Evolutionary conservation across 805 yeast genomes (phyloP).

Genomic region (Zygotorulaspora danielsina): DNA sequence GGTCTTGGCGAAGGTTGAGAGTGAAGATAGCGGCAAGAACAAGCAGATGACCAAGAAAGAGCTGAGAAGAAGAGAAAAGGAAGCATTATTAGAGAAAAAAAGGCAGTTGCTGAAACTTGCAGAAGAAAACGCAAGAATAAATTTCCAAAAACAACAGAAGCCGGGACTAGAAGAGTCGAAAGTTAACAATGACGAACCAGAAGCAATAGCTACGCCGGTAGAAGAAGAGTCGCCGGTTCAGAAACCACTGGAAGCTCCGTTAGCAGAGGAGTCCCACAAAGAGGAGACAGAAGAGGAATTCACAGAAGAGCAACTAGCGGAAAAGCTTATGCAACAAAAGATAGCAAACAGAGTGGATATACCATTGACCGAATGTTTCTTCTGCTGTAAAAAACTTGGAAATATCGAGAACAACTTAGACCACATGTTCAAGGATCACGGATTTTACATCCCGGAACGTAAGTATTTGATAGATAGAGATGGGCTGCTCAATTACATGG

Average conservation of each 20-base stretch:
- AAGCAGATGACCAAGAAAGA: constrained; percentile 42
- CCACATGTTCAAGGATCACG: constrained; percentile 78
- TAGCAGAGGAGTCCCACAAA: constrained; percentile 5
- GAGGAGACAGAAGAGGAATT: constrained; percentile 30
- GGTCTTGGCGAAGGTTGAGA: constrained; percentile 23
- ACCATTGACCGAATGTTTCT: constrained; percentile 50
- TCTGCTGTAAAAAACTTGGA: constrained; percentile 51
- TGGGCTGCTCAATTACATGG: constrained; percentile 74
- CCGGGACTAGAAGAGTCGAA: too few species aligned
- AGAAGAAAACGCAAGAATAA: constrained; percentile 37
- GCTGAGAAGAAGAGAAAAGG: constrained; percentile 41
- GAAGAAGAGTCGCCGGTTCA: constrained; percentile 6
- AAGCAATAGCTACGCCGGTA: constrained; percentile 8
- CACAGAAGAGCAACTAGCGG: constrained; percentile 39
- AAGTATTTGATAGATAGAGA: constrained; percentile 61
- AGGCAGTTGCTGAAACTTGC: constrained; percentile 40
- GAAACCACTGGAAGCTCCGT: constrained; percentile 8
- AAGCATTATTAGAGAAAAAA: constrained; percentile 41
- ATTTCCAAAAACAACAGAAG: constrained; percentile 20
- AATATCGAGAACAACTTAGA: constrained; percentile 43
- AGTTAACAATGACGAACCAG: constrained; percentile 3
- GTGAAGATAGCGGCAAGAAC: constrained; percentile 15
- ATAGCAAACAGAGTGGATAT: constrained; percentile 42
- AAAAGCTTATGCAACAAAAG: constrained; percentile 38
- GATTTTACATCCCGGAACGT: constrained; percentile 84